Evolutionary conservation across 2,329 filamentous ascomycete genomes (phyloP), one percentile per base, ranked within the genome.

Genomic region (Diaporthe vexans): DNA sequence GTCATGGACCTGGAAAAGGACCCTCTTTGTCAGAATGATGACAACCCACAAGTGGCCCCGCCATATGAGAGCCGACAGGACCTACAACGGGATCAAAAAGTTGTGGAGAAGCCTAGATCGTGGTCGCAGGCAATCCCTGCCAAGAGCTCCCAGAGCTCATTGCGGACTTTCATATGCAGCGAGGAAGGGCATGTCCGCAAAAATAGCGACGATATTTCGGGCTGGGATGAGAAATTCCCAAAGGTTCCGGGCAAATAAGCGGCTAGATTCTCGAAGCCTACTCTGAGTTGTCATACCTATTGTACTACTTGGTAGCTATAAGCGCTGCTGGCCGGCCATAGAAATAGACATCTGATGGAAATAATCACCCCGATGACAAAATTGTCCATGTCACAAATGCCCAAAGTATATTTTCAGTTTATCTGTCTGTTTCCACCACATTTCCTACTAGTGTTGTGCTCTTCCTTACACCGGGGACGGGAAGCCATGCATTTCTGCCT

Each of bases 1-100:
- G 46, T 71, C 9, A 70, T 68, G 72, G 63, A 69, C 10, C n/a
- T 72, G 33, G 69, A 74, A 19, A 61, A 74, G 11, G 73, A 74
- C 11, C 69, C 73, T 0, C 70, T 74, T 9, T 74, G 73, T 15
- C 52, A 69, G 46, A 54, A 72, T 10, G 52, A 52, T 11, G 73
- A 74, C 1, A 7, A 26, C 8, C 69, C 21, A 4, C 59, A 63
- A 24, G 43, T 61, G 3, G 68, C 40, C 1, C 33, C 33, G 0
- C 21, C 7, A 24, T 19, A 52, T 15, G 63, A 29, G 11, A 67
- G 8, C 3, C 63, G 17, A 52, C 46, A 29, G 11, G 5, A n/a
- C 11, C 29, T 52, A 52, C 19, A 13, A 43, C 21, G 2, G 21
- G 63, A 37, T 13, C 7, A 10, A n/a, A 21, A 52, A 19, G 8